These are phyloP conservation scores for Yarrowia keelungensis DNA, from an alignment of 805 yeast species.

Conservation along the genomic window DNA sequence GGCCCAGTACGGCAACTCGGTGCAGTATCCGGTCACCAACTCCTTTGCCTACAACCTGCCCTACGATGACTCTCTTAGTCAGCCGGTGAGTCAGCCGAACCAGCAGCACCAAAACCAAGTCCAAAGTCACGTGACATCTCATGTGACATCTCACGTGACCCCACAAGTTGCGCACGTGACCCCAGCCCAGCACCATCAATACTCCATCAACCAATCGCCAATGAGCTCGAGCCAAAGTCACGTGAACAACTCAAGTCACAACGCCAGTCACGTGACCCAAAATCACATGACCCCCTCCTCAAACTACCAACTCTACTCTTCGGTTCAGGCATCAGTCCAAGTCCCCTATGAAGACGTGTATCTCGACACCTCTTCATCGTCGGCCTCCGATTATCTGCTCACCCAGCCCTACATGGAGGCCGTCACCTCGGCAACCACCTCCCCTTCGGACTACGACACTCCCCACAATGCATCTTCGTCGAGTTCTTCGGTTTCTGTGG, in stretches of 20 bases:
- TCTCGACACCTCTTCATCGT: not conserved
- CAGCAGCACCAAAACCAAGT: not conserved
- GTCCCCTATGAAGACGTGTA: constrained; percentile 27
- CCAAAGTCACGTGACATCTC: not conserved
- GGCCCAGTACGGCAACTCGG: constrained; percentile 12
- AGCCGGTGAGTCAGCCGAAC: constrained; percentile 15
- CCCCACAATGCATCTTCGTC: constrained; percentile 32
- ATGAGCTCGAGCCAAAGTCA: not conserved
- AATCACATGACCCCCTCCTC: not conserved
- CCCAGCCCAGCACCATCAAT: constrained; percentile 2
- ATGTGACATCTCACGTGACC: not conserved
- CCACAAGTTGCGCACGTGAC: constrained; percentile 1
- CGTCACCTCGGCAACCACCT: constrained; percentile 11
- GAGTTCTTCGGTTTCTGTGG: constrained; percentile 14
- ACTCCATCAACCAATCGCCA: constrained; percentile 7
- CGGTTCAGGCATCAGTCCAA: not conserved
- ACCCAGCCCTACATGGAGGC: constrained; percentile 28
- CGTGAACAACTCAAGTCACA: no score
- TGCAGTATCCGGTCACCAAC: constrained; percentile 9
- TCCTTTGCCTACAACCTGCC: constrained; percentile 15
- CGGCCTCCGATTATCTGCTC: constrained; percentile 14
- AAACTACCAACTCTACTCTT: constrained; percentile 13
- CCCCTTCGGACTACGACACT: constrained; percentile 31
- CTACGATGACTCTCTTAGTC: not conserved
- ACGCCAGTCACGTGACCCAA: not conserved